Evolutionary conservation across 2,329 filamentous ascomycete species (phyloP).

Genomic region (Clarireedia paspali): DNA sequence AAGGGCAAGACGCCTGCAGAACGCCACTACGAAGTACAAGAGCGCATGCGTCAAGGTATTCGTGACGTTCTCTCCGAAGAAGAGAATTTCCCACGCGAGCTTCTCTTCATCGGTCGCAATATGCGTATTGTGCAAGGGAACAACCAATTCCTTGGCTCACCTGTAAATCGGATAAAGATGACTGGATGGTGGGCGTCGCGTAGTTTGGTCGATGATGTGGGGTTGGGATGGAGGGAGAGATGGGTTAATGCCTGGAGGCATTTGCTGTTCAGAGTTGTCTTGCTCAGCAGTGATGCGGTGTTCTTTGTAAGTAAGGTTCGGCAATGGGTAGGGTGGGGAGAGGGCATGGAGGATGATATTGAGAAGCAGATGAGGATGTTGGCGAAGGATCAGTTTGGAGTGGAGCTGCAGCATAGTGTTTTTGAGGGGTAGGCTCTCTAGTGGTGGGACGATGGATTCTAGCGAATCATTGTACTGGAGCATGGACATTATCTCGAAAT

Average conservation of each 20-base stretch:
- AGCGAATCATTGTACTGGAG: too few species aligned
- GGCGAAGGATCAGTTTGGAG: constrained; percentile 76
- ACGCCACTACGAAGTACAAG: constrained; percentile 69
- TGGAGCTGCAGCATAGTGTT: constrained; percentile 80
- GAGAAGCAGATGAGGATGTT: constrained; percentile 81
- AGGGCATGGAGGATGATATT: constrained; percentile 90
- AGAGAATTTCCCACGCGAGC: constrained; percentile 60
- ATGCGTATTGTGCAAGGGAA: constrained; percentile 67
- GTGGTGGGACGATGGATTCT: neutral
- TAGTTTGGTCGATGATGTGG: constrained; percentile 68
- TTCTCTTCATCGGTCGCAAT: constrained; percentile 67
- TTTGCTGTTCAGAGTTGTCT: constrained; percentile 70
- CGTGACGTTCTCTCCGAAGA: constrained; percentile 60
- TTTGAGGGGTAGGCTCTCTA: constrained; percentile 63
- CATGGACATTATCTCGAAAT: too few species aligned
- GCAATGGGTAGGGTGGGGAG: constrained; percentile 68
- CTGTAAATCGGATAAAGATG: constrained; percentile 83
- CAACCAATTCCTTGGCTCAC: constrained; percentile 65
- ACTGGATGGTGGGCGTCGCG: constrained; percentile 85
- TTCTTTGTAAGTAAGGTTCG: constrained; percentile 76
- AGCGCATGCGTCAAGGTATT: constrained; percentile 56
- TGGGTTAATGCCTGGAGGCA: constrained; percentile 67
- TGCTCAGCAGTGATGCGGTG: constrained; percentile 68
- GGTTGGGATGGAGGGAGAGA: constrained; percentile 54
- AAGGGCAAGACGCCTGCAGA: constrained; percentile 47